Conservation (phyloP, 352 stramenopile species). For the Phytopythium chamaehyphon region DNA sequence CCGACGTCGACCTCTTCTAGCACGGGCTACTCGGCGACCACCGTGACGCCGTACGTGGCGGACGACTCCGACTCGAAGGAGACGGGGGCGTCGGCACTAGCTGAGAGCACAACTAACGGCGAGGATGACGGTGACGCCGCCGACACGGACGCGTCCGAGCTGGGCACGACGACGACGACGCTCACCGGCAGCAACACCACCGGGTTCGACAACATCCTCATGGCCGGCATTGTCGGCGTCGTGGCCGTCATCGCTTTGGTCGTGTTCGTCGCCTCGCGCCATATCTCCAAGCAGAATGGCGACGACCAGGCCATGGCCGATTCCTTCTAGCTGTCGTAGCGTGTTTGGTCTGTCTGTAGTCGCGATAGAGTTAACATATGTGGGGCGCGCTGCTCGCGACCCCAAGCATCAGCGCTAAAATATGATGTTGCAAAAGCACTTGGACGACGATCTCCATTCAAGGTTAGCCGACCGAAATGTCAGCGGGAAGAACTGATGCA, state of each 20-base stretch:
- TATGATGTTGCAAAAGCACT: no score
- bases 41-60: not conserved
- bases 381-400: no score
- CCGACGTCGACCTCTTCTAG: not conserved
- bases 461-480: slow-evolving; percentile 19
- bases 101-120: slow-evolving; percentile 3
- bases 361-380: no score
- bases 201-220: slow-evolving; percentile 37
- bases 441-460: no score
- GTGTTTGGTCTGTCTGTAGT: no score
- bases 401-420: no score
- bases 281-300: slow-evolving; percentile 44
- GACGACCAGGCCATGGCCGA: slow-evolving; percentile 28
- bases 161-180: slow-evolving; percentile 8
- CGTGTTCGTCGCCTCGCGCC: slow-evolving; percentile 47
- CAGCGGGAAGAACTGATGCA: slow-evolving; percentile 7
- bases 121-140: not conserved
- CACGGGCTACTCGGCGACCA: not conserved
- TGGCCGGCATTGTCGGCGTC: slow-evolving; percentile 53
- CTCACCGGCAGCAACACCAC: slow-evolving; percentile 20
- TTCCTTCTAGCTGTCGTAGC: slow-evolving; percentile 8
- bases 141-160: slow-evolving; percentile 9
- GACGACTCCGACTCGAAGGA: not conserved
- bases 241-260: slow-evolving; percentile 48
- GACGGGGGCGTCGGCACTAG: not conserved